Evolutionary conservation across 805 yeast species (phyloP), one percentile per base, ranked within the genome.

Genomic region (Saccharomycopsis capsularis): DNA sequence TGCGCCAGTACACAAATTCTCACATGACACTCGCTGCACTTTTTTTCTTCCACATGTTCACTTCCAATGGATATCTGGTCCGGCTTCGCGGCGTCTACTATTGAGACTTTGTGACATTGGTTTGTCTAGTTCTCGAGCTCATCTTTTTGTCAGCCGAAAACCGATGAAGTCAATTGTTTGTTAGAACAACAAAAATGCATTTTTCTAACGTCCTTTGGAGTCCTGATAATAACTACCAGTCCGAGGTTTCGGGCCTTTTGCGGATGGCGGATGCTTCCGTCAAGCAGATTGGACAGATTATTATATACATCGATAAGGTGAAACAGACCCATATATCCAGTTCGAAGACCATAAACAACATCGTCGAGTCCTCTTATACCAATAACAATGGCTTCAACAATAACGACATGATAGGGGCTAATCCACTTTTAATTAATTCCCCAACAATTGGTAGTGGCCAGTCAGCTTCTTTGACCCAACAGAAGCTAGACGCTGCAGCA

Each of bases 181-280:
- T n/a, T n/a, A n/a, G n/a, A n/a, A n/a, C n/a, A n/a, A n/a, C n/a
- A n/a, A n/a, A n/a, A n/a, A 48, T 47, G 54, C 52, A 51, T 24
- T 18, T 44, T 3, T 18, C 42, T 4, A 51, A 47, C 42, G 50
- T 46, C n/a, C 29, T 50, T 16, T 50, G 53, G 53, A 46, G 40
- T 23, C 48, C 43, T 27, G 50, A 50, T 18, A 46, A 46, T 25
- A 47, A 46, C 27, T 46, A 46, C 23, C 47, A 36, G 42, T 34
- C 46, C 3, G 47, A 50, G 29, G 48, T 43, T 13, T 22, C 23
- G 38, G 34, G 38, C 16, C 40, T 50, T 6, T 9, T 46, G 18
- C 18, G 9, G 15, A 15, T 16, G 7, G 18, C 42, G 15, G 45
- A 50, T 21, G n/a, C 24, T 13, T 46, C 53, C 5, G 50, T 46